Base-by-base conservation (phyloP, 306 rosid species). In the Casuarina cunninghamiana region DNA sequence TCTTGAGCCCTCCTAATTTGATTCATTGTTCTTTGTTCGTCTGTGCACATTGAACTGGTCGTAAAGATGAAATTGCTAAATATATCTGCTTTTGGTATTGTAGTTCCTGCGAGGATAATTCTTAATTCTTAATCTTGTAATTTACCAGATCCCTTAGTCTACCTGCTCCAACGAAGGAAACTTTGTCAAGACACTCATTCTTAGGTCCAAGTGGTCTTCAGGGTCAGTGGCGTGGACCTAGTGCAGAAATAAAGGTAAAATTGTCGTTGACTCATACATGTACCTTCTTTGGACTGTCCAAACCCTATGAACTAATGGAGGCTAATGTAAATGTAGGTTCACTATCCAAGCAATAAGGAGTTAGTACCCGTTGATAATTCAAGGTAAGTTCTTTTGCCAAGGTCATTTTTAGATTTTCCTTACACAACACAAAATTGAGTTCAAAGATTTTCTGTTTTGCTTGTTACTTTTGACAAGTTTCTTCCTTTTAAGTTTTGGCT, bases 161-260 rank as follows among this genome's bases (percentile, higher is more conserved):
- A 62, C 88, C 91, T 39, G 80, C 73, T 78, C 97, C 99, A 45
- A 96, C 90, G 78, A 91, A 88, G 82, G 99, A 96, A 78, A 96
- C 99, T 74, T 82, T 93, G 86, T 96, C 97, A 68, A 91, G 99
- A 83, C 99, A 96, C 83, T 96, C 98, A 55, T 80, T 93, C 84
- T 86, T 96, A 82, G 99, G 99, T 69, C 98, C 96, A 49, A 93
- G 83, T 89, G 99, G 98, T 82, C 94, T 96, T 75, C 90, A 72
- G 75, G 94, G 92, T 66, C 98, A 96, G 85, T 93, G 99, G 99
- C 92, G 72, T 46, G 98, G 90, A 66, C 97, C 98, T 26, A 90
- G 86, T 49, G 76, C 91, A 53, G 89, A 81, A 84, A 74, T 81
- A 58, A 96, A 93, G 98, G 99, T 93, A 82, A 76, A 71, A 37